Evolutionary conservation across 768 basidiomycete genomes (phyloP), one percentile per base, ranked within the genome.

Genomic region (Lepiota venenata): DNA sequence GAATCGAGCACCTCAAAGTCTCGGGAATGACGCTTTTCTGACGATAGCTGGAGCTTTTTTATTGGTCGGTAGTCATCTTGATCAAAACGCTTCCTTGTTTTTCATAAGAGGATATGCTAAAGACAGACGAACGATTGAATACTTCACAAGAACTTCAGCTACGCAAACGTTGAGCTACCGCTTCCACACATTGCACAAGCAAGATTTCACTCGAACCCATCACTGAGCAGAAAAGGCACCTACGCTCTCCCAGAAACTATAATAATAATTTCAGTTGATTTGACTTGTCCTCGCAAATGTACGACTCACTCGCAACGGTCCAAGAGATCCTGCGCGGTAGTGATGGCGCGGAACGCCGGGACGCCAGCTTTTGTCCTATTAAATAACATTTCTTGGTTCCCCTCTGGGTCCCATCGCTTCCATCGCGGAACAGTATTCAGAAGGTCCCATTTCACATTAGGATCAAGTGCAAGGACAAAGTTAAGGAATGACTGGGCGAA

Each of bases 331-430:
- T 11, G 18, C 1, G 39, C 29, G 27, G 53, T 55, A 16, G 39
- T 12, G n/a, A 36, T 25, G 18, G 42, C 6, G 12, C 5, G 40
- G 40, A 21, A 50, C 22, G 41, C 39, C 1, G 49, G 38, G 66
- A 16, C 51, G 12, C 61, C 65, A 0, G 58, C 58, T 7, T 44
- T 66, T 2, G 74, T 75, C 44, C 61, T 50, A 55, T 78, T 80
- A 60, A 80, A 82, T 5, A 78, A 49, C 75, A 82, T 78, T 63
- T 80, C 78, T 2, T 51, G 52, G 14, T 12, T n/a, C 55, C 22
- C 59, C 1, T 58, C 58, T 1, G 53, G 58, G 2, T 47, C 47
- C 66, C 69, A 76, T 11, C 37, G 32, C 0, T 59, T 51, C 74
- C 75, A 77, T 0, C 18, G 35, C 12, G 75, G 77, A 0, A 71